Percentiles rank a stretch among this genome's conserved stretches.
Conservation (phyloP, 768 basidiomycete species). For the Serendipita indica region DNA sequence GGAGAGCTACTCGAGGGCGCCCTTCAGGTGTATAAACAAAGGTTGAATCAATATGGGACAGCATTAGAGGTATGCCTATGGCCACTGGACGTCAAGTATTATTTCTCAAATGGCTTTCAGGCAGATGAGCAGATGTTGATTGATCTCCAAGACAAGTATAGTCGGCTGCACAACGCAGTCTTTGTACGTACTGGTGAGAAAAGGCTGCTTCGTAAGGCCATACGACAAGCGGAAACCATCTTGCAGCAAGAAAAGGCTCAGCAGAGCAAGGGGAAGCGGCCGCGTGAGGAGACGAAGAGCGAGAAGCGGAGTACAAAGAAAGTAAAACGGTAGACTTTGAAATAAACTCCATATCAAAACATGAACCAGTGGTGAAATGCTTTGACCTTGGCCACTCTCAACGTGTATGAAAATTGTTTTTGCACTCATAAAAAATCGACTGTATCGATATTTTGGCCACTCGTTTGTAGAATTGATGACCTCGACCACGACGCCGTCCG, state of each 20-base stretch:
- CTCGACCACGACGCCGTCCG: no score
- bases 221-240: conserved; percentile 14
- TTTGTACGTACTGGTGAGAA: conserved; percentile 74
- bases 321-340: neutral
- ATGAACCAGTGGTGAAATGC: no score
- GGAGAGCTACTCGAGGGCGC: conserved; percentile 32
- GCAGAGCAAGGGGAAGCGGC: neutral
- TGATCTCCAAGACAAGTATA: conserved; percentile 28
- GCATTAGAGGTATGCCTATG: conserved; percentile 38
- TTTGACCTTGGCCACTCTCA: neutral
- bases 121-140: conserved; percentile 36
- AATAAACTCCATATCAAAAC: no score
- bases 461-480: no score
- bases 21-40: conserved; percentile 32
- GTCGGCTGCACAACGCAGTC: conserved; percentile 35
- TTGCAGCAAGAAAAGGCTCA: neutral
- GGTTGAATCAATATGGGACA: conserved; percentile 43
- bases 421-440: no score
- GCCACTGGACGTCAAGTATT: conserved; percentile 8
- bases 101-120: conserved; percentile 19
- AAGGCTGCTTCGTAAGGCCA: conserved; percentile 33
- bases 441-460: neutral
- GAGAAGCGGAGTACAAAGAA: neutral
- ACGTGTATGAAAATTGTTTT: neutral
- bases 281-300: neutral